These are phyloP conservation scores for Myxozyma vanderwaltii DNA, from an alignment of 805 yeast genomes.

Conservation along the genomic window DNA sequence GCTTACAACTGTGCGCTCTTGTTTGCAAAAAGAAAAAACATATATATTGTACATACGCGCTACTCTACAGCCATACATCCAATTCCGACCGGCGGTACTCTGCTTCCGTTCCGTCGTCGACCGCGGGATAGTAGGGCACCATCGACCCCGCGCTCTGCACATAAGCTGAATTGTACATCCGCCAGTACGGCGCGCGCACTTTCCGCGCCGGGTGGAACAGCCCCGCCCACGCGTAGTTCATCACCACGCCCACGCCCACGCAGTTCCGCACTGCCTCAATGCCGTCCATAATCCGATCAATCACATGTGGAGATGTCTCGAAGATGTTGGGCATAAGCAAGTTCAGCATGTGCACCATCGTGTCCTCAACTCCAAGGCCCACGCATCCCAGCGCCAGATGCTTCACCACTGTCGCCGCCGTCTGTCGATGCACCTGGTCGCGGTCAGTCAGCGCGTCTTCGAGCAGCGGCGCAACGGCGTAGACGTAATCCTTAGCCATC, in stretches of 20 bases:
- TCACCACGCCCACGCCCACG: slow-evolving; percentile 72
- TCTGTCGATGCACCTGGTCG: slow-evolving; percentile 91
- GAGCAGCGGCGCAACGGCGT: slow-evolving; percentile 72
- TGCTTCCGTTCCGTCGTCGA: slow-evolving; percentile 43
- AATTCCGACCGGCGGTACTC: slow-evolving; percentile 53
- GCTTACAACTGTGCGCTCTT: too few species aligned
- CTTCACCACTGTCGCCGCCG: slow-evolving; percentile 84
- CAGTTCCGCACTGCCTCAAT: slow-evolving; percentile 70
- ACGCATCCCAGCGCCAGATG: slow-evolving; percentile 78
- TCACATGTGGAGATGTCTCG: slow-evolving; percentile 96
- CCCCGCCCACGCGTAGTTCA: slow-evolving; percentile 84
- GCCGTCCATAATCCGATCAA: slow-evolving; percentile 76
- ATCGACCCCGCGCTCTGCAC: slow-evolving; percentile 71
- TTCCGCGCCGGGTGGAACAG: slow-evolving; percentile 89
- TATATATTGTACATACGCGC: too few species aligned
- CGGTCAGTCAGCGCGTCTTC: slow-evolving; percentile 90
- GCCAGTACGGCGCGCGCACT: slow-evolving; percentile 87
- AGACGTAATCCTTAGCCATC: slow-evolving; percentile 76
- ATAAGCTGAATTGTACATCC: slow-evolving; percentile 72
- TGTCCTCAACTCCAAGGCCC: slow-evolving; percentile 77
- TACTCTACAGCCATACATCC: slow-evolving; percentile 47
- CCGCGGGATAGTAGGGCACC: slow-evolving; percentile 77
- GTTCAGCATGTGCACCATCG: slow-evolving; percentile 80
- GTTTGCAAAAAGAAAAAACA: background rate
- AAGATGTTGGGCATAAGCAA: slow-evolving; percentile 83